A percentile compares a stretch with the other conserved stretches of the same genome.
These are phyloP conservation scores for Ogataea pilisensis DNA, from an alignment of 805 yeast genomes.

Conservation along the genomic window DNA sequence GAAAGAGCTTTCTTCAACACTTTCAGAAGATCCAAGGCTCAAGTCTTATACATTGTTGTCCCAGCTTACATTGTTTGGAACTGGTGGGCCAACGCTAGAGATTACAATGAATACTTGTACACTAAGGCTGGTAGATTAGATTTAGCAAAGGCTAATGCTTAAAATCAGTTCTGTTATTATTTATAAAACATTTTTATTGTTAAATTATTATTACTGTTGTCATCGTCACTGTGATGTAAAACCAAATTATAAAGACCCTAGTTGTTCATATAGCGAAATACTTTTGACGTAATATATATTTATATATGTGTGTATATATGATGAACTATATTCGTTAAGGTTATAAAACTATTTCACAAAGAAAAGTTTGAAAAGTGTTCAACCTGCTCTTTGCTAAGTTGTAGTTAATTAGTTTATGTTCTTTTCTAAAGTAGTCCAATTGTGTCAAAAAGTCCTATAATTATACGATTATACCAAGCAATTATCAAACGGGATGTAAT, in stretches of 20 bases:
- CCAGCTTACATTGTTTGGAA: constrained; percentile 83
- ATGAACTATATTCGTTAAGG: no score
- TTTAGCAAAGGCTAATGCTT: constrained; percentile 58
- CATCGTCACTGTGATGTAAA: not conserved
- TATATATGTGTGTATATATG: no score
- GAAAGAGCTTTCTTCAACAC: constrained; percentile 88
- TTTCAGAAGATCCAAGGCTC: constrained; percentile 89
- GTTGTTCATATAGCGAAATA: no score
- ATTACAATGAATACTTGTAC: constrained; percentile 89
- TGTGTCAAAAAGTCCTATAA: no score
- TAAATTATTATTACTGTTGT: not conserved
- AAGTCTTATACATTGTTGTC: constrained; percentile 68
- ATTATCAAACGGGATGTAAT: no score
- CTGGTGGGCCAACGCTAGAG: constrained; percentile 83
- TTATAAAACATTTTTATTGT: not conserved
- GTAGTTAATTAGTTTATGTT: no score
- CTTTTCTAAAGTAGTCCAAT: no score
- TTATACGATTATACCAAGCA: no score
- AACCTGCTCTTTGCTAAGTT: no score
- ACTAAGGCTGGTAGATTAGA: constrained; percentile 98
- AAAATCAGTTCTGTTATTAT: constrained; percentile 15
- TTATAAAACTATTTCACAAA: no score
- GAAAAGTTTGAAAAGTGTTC: no score
- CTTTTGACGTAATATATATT: no score
- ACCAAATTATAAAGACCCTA: not conserved